Conservation (phyloP, 805 yeast species). For the Myxozyma geophila region DNA sequence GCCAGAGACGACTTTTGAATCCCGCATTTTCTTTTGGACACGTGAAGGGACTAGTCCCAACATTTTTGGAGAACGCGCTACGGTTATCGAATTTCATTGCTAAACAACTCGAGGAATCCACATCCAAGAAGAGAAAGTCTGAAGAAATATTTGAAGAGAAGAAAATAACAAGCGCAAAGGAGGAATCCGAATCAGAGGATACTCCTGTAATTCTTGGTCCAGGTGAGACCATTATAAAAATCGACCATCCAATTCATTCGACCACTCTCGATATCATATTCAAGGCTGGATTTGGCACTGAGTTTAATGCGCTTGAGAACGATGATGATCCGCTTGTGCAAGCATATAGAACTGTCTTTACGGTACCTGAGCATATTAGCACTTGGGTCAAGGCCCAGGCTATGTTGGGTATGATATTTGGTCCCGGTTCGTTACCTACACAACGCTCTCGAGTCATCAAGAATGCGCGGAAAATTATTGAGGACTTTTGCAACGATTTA, state of each 20-base stretch:
- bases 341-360: conserved; percentile 25
- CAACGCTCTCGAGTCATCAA: conserved; percentile 8
- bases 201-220: background rate
- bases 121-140: too few species aligned
- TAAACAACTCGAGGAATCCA: conserved; percentile 2
- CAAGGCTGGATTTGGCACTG: conserved; percentile 30
- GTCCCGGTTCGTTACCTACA: conserved; percentile 13
- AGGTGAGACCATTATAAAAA: conserved; percentile 9
- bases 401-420: conserved; percentile 1
- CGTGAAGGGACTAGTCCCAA: conserved; percentile 25
- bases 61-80: conserved; percentile 19
- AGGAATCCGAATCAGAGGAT: background rate
- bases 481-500: conserved; percentile 12
- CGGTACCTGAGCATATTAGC: background rate
- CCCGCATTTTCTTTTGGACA: conserved; percentile 34
- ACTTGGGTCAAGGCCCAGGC: background rate
- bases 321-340: conserved; percentile 16
- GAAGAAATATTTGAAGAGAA: background rate
- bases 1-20: conserved; percentile 24
- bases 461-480: conserved; percentile 4
- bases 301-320: conserved; percentile 24
- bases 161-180: background rate
- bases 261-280: conserved; percentile 32
- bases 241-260: conserved; percentile 18
- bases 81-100: conserved; percentile 10